A percentile compares a stretch with the other conserved stretches of the same genome.
phyloP scores from a whole-genome alignment of 1,284 basidiomycete species.

The Heterobasidion parviporum region DNA sequence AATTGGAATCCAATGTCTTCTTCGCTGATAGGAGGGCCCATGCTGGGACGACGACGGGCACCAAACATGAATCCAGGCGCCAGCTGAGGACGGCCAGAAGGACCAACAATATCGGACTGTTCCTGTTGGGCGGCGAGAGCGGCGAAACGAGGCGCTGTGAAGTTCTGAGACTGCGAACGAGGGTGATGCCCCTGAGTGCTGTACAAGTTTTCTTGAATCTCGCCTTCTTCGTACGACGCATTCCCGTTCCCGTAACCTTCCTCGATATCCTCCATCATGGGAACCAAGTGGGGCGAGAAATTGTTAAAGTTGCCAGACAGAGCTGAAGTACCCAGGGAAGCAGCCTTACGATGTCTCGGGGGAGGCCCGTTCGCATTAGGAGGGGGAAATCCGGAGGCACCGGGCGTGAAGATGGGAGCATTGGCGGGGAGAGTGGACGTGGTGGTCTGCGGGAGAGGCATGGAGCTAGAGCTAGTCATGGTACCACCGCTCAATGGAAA shows the following conservation, averaged over 20 bases:
- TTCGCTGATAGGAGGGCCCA: conserved; percentile 70
- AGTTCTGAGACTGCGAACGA: conserved; percentile 71
- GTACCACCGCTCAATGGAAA: conserved; percentile 26
- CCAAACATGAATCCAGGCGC: conserved; percentile 88
- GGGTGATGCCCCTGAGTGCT: conserved; percentile 47
- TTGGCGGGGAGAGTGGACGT: conserved; percentile 50
- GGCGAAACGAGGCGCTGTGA: conserved; percentile 81
- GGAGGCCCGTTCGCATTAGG: conserved; percentile 36
- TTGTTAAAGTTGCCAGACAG: conserved; percentile 55
- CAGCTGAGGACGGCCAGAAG: conserved; percentile 80
- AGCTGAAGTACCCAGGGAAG: conserved; percentile 54
- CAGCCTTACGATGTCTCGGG: conserved; percentile 70
- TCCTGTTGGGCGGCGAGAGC: conserved; percentile 66
- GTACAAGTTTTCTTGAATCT: conserved; percentile 55
- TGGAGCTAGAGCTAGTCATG: conserved; percentile 31
- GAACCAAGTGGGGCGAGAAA: conserved; percentile 69
- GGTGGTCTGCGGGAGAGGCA: conserved; percentile 33
- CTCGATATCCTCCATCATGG: conserved; percentile 76
- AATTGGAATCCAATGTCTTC: conserved; percentile 78
- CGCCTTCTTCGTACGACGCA: conserved; percentile 64
- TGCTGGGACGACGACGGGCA: conserved; percentile 44
- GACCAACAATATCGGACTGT: conserved; percentile 54
- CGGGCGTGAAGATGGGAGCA: conserved; percentile 65
- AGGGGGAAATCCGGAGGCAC: conserved; percentile 47
- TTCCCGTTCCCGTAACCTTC: conserved; percentile 37